Evolutionary conservation across 495 filamentous ascomycete species (phyloP), one percentile per base, ranked within the genome.

Genomic region (Cetradonia linearis): DNA sequence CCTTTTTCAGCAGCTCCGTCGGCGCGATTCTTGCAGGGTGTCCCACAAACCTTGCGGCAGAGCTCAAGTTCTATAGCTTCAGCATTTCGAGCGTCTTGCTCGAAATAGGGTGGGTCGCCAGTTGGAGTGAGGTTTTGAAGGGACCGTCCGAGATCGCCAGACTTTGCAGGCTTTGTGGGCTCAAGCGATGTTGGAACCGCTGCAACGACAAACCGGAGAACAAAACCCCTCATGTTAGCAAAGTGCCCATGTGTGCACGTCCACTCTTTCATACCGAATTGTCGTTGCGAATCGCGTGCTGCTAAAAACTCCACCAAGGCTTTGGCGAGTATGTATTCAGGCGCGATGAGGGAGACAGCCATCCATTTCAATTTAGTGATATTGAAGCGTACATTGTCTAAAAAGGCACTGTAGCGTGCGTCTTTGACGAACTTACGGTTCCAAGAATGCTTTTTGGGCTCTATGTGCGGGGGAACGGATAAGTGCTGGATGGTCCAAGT

Each of bases 401-500:
- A 34, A 20, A 57, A 55, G 55, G 23, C 16, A 40, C 11, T 38
- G 55, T 37, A 38, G 11, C 11, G 23, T n/a, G 38, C 49, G 5
- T 38, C 31, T 7, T 14, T 36, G 34, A 38, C 20, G 16, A 52
- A 9, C 25, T 54, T 38, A 7, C 36, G 30, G 50, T 30, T 30
- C 27, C 46, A 42, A 3, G 50, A 48, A 11, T 30, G 36, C 52
- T 34, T 47, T 55, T 44, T 2, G 27, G 34, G 16, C n/a, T 61
- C 59, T 5, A 14, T 40, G 7, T 55, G 48, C 3, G 37, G 20
- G 6, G 59, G 59, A 13, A 61, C 50, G 30, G 36, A 38, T 1
- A 61, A 48, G 56, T 61, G 59, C 50, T 61, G 59, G 50, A 61
- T 31, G 1, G 59, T 55, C 59, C 59, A 61, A 10, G 59, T 61